Evolutionary conservation across 352 stramenopile species (phyloP).

Genomic region (Phytophthora cryptogea): DNA sequence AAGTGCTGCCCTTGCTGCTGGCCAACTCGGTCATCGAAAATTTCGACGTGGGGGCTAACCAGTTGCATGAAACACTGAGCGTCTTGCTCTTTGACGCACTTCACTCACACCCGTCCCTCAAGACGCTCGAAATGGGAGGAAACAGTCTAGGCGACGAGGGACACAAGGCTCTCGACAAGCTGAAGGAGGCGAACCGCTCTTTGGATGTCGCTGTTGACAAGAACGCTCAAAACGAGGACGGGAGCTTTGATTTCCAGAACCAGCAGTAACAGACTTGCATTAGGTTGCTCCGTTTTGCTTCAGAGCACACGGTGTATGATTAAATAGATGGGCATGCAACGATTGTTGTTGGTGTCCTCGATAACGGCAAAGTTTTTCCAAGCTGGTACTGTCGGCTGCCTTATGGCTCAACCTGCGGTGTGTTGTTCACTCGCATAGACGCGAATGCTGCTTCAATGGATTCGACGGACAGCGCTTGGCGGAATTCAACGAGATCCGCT

Average conservation of each 20-base stretch:
- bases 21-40: conserved; percentile 63
- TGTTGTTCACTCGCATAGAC: conserved; percentile 43
- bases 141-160: conserved; percentile 78
- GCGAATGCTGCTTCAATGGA: conserved; percentile 54
- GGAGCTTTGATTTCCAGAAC: conserved; percentile 46
- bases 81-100: conserved; percentile 66
- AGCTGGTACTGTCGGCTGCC: neutral
- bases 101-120: conserved; percentile 66
- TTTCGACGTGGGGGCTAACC: conserved; percentile 73
- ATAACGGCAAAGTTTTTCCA: conserved; percentile 10
- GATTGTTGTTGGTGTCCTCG: conserved; percentile 21
- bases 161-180: conserved; percentile 60
- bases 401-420: conserved; percentile 22
- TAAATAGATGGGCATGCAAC: conserved; percentile 37
- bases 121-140: conserved; percentile 84
- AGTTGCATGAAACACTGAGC: conserved; percentile 64
- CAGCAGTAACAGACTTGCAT: conserved; percentile 26
- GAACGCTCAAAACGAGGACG: conserved; percentile 74
- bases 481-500: conserved; percentile 65
- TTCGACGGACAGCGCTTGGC: conserved; percentile 54
- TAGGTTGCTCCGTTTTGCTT: conserved; percentile 9
- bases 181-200: conserved; percentile 55
- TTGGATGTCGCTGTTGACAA: conserved; percentile 85
- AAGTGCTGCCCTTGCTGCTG: conserved; percentile 54
- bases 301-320: conserved; percentile 22